Evolutionary conservation across 129 eudicot genomes (phyloP).

Genomic region (Flaveria robusta): DNA sequence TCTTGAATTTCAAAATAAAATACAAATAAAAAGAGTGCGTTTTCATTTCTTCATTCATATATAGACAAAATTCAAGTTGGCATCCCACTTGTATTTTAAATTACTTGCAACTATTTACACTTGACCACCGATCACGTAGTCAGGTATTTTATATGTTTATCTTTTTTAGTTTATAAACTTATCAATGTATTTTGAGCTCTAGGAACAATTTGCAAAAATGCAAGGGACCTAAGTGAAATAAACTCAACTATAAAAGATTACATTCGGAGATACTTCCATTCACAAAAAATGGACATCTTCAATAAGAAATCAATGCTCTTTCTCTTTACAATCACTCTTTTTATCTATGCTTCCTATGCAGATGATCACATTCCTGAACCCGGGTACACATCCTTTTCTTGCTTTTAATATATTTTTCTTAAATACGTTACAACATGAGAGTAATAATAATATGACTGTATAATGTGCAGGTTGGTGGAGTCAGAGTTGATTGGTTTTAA

Average conservation of each 20-base stretch:
- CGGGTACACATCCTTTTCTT: not conserved
- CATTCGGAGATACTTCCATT: not conserved
- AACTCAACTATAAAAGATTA: not conserved
- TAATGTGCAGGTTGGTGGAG: not conserved
- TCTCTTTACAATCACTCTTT: constrained; percentile 3
- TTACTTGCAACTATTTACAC: too few relatives aligned
- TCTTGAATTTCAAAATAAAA: too few relatives aligned
- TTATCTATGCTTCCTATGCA: constrained; percentile 21
- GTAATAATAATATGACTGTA: not conserved
- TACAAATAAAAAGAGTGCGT: too few relatives aligned
- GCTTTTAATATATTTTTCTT: too few relatives aligned
- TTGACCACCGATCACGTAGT: too few relatives aligned
- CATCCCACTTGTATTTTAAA: too few relatives aligned
- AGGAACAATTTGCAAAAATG: not conserved
- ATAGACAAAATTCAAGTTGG: too few relatives aligned
- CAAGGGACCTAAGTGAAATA: not conserved
- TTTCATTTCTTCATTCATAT: too few relatives aligned
- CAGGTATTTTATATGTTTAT: too few relatives aligned
- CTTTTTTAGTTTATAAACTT: too few relatives aligned
- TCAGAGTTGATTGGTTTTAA: not conserved
- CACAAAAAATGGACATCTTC: constrained; percentile 7
- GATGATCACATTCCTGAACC: not conserved
- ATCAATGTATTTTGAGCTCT: not conserved
- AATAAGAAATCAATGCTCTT: constrained; percentile 6
- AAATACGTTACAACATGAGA: not conserved